Percentiles rank a stretch among this genome's conserved stretches.
Evolutionary conservation across 495 filamentous ascomycete genomes (phyloP).

Genomic region (Neurospora sp.): DNA sequence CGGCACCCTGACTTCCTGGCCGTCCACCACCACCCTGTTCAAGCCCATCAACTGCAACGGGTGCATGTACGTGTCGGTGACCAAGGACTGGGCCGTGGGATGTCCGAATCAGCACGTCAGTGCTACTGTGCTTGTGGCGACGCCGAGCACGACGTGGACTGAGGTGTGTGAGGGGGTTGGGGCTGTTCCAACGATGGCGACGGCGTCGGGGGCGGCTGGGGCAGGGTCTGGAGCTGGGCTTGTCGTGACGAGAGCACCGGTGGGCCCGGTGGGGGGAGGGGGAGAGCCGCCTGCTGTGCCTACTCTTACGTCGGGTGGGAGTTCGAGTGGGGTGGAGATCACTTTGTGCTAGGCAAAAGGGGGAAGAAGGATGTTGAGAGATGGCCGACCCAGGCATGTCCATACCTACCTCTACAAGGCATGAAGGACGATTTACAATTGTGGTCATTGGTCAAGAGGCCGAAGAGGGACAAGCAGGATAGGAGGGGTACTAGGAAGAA

Average conservation of each 20-base stretch:
- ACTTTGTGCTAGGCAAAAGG: background rate
- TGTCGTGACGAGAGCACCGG: background rate
- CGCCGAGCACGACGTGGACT: slow-evolving; percentile 18
- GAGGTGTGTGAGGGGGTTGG: slow-evolving; percentile 11
- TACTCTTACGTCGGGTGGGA: background rate
- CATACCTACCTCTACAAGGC: too few species aligned
- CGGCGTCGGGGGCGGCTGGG: too few species aligned
- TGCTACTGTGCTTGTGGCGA: slow-evolving; percentile 2
- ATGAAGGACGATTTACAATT: too few species aligned
- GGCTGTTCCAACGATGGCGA: background rate
- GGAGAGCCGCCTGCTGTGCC: background rate
- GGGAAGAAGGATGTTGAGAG: background rate
- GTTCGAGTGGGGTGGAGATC: background rate
- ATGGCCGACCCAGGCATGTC: background rate
- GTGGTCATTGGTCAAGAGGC: too few species aligned
- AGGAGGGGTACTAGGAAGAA: too few species aligned
- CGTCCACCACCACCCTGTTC: slow-evolving; percentile 16
- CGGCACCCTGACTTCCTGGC: slow-evolving; percentile 17
- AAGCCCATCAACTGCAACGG: slow-evolving; percentile 23
- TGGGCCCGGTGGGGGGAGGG: too few species aligned
- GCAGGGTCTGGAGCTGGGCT: background rate
- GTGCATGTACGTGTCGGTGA: slow-evolving; percentile 13
- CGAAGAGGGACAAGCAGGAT: too few species aligned
- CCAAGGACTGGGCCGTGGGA: slow-evolving; percentile 5
- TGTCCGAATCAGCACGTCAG: slow-evolving; percentile 22